Evolutionary conservation across 768 basidiomycete genomes (phyloP).

Genomic region (Lepiota venenata): DNA sequence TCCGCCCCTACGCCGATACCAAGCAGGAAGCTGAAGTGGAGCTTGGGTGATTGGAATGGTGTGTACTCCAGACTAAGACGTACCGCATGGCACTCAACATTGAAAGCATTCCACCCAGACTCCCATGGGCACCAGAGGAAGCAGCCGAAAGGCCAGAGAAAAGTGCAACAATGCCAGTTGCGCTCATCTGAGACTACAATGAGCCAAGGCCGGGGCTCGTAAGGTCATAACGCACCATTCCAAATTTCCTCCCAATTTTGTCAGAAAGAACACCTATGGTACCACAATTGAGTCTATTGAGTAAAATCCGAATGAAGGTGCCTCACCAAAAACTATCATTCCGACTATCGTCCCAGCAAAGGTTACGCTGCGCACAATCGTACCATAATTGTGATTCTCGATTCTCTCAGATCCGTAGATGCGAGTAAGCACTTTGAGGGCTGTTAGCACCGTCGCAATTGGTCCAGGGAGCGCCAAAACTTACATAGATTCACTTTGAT

Average conservation of each 20-base stretch:
- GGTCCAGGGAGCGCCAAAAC: conserved; percentile 18
- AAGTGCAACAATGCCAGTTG: conserved; percentile 78
- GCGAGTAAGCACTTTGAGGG: conserved; percentile 54
- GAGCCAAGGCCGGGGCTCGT: neutral
- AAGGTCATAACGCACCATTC: conserved; percentile 58
- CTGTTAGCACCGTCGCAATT: neutral
- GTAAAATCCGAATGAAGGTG: neutral
- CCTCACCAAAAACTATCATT: conserved; percentile 69
- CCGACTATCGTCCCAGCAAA: conserved; percentile 90
- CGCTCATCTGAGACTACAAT: conserved; percentile 24
- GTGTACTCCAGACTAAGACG: conserved; percentile 12
- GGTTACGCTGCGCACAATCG: conserved; percentile 59
- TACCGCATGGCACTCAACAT: conserved; percentile 82
- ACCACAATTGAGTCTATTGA: neutral
- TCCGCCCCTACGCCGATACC: conserved; percentile 89
- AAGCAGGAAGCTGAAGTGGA: conserved; percentile 63
- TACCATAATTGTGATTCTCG: conserved; percentile 53
- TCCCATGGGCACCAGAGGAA: conserved; percentile 73
- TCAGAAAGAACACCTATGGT: conserved; percentile 67
- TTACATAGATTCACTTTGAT: conserved; percentile 63
- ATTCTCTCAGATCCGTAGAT: conserved; percentile 63
- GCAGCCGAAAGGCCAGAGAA: conserved; percentile 85
- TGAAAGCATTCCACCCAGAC: conserved; percentile 63
- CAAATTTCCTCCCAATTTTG: conserved; percentile 83
- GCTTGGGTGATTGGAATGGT: neutral